Base-by-base conservation (phyloP, 495 filamentous ascomycete species). In the Oleoguttula mirabilis region DNA sequence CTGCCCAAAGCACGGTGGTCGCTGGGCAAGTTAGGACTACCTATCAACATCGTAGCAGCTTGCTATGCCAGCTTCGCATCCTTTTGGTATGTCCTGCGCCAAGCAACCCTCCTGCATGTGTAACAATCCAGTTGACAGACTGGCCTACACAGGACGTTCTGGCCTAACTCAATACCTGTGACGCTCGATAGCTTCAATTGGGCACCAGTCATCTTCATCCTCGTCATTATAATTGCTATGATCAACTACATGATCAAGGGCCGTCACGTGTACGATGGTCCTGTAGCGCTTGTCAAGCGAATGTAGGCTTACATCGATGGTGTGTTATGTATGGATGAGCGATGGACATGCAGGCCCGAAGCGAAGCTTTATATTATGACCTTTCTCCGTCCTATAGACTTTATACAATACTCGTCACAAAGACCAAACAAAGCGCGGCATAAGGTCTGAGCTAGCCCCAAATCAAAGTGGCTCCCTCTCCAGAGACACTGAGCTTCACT, bases 21-120 rank as follows among this genome's bases (percentile, higher is more conserved):
- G 3, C 20, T 41, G 11, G 39, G 39, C 5, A 6, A 22, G 15
- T 31, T 10, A 10, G 39, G 39, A 4, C 24, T 41, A 4, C 4
- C 24, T 6, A 32, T 41, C 24, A 41, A 41, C 28, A 41, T 41
- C 20, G 24, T 19, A 3, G 39, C 39, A 20, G 16, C 8, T 33
- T 31, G 10, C 15, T 41, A 27, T 14, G n/a, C 11, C 11, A 11
- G 4, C 6, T 41, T n/a, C 15, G n/a, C 25, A 4, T 31, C 25
- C 32, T 41, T 17, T 5, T 19, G 24, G 8, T 28, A 12, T 39
- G 11, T n/a, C 36, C 36, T n/a, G n/a, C n/a, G 15, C 23, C 28
- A 3, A 23, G 10, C n/a, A 28, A 21, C 3, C 21, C 21, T 16
- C 8, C 19, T n/a, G 14, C 21, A 10, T 6, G 12, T 4, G 20